Conservation (phyloP, 1,284 basidiomycete genomes). For the Mycena sp. region DNA sequence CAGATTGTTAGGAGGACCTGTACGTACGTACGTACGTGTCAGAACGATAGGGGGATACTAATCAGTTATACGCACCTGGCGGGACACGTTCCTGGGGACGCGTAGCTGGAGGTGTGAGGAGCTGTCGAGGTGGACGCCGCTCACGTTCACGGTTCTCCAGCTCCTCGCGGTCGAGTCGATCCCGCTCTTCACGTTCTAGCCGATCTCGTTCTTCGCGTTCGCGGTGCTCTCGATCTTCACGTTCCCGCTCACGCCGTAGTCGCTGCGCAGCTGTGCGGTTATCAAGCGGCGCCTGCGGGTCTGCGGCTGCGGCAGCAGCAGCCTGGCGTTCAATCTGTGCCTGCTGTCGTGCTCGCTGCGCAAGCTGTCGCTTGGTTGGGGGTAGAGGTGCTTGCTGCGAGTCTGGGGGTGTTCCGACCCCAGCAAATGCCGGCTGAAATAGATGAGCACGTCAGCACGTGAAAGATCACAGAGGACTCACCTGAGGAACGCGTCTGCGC, state of each 20-base stretch:
- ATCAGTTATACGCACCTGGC: too few species aligned
- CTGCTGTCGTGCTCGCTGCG: not conserved
- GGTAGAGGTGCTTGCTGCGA: not conserved
- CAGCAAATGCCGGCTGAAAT: not conserved
- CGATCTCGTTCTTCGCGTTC: conserved; percentile 1
- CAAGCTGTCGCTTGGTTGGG: not conserved
- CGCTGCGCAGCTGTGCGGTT: not conserved
- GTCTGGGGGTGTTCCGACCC: conserved; percentile 4
- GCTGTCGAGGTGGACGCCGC: too few species aligned
- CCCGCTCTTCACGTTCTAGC: not conserved
- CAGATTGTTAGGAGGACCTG: too few species aligned
- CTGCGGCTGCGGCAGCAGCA: not conserved
- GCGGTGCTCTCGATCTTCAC: too few species aligned
- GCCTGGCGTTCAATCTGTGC: conserved; percentile 3
- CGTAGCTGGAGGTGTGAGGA: not conserved
- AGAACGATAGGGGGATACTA: too few species aligned
- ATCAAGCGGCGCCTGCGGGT: not conserved
- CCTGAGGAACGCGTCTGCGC: not conserved
- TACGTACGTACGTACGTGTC: too few species aligned
- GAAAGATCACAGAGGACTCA: not conserved
- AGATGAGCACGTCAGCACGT: not conserved
- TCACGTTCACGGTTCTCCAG: too few species aligned
- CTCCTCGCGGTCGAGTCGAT: not conserved
- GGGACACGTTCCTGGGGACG: not conserved
- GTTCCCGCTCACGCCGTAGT: not conserved